Percentiles rank a stretch among this genome's conserved stretches.
Conservation (phyloP, 805 yeast species). For the Suhomyces kilbournensis region DNA sequence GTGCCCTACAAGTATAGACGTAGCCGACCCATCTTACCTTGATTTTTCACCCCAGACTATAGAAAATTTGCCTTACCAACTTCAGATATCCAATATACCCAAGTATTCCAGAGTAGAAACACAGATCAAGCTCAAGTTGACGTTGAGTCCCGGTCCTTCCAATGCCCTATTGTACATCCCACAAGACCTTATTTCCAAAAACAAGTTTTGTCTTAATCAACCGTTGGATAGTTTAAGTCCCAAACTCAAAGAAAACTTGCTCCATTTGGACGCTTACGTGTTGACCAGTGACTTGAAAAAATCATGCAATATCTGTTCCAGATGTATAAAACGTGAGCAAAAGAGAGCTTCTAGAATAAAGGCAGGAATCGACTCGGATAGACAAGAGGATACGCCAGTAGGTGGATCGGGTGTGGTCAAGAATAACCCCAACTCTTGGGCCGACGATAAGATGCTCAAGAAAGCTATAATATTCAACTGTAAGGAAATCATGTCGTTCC, state of each 20-base stretch:
- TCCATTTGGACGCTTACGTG: conserved; percentile 78
- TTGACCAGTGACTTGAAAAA: conserved; percentile 49
- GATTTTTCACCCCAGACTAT: conserved; percentile 38
- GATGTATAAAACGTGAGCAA: conserved; percentile 90
- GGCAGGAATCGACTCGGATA: conserved; percentile 41
- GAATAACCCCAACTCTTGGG: conserved; percentile 64
- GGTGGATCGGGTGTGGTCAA: conserved; percentile 30
- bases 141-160: conserved; percentile 73
- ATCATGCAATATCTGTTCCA: conserved; percentile 73
- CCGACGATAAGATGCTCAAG: conserved; percentile 71
- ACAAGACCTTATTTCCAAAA: conserved; percentile 81
- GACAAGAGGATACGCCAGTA: conserved; percentile 11
- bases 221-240: conserved; percentile 43
- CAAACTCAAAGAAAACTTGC: conserved; percentile 47
- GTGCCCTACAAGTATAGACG: conserved; percentile 28
- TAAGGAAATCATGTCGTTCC: conserved; percentile 77
- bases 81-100: conserved; percentile 65
- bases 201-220: conserved; percentile 67
- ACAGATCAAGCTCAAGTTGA: conserved; percentile 75
- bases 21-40: conserved; percentile 32
- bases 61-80: conserved; percentile 43
- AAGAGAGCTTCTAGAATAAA: conserved; percentile 93
- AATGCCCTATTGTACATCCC: conserved; percentile 77
- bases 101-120: conserved; percentile 89
- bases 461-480: conserved; percentile 90